Base-by-base conservation (phyloP, 2,329 filamentous ascomycete genomes). In the Zopfia rhizophila region DNA sequence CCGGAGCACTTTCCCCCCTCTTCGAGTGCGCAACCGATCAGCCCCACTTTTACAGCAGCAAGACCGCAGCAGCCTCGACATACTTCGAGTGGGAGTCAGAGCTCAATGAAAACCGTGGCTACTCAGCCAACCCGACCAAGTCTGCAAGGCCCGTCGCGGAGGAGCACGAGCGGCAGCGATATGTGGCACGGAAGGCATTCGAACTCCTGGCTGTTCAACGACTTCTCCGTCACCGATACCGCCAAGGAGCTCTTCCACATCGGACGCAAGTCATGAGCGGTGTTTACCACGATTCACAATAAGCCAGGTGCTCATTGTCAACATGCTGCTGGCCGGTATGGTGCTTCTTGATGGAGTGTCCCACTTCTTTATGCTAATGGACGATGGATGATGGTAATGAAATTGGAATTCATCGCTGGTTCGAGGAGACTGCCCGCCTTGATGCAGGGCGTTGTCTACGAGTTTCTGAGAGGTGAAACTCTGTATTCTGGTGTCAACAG, bases 191-290 rank as follows among this genome's bases (percentile, higher is more conserved):
- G 68, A 38, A 21, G 70, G 6, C 70, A 73, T 48, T 68, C 69
- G 17, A 73, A 73, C 42, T 63, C 65, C 7, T 73, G 70, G 70
- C 55, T 73, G 4, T 73, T 73, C 44, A 63, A 63, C 29, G 68
- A 64, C 28, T 71, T 67, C 46, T 71, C 68, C 12, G 65, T 72
- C 7, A 68, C 65, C n/a, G 68, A 66, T 23, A 61, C 63, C 7
- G 63, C 68, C 14, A 72, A 64, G 38, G 65, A 61, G 14, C 31
- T 69, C 18, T 33, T 68, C 10, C 51, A 63, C 32, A 43, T 56
- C 35, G 41, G 57, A 22, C 61, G 61, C 33, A 68, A 59, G 41
- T 53, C 50, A 18, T 58, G 16, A 45, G 19, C 33, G 48, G 13
- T 29, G 29, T 30, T 36, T 37, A 40, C 39, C 45, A 46, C 31